Percentiles rank a stretch among this genome's conserved stretches.
These are phyloP conservation scores for Phytopythium montanum DNA, from an alignment of 352 stramenopile genomes.

Conservation along the genomic window DNA sequence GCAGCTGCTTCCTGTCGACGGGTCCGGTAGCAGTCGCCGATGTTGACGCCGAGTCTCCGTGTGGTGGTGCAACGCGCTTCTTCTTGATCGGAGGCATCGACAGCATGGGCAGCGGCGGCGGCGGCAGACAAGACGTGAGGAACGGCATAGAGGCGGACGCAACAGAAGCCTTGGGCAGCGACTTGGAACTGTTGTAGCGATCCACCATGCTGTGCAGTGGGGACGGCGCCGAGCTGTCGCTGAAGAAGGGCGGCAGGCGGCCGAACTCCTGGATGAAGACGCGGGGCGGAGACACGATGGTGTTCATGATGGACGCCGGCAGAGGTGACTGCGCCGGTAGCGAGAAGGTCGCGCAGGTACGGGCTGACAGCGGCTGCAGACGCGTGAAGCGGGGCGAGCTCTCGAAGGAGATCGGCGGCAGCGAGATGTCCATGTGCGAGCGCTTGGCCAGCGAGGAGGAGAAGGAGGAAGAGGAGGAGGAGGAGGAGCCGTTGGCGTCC, in stretches of 20 bases:
- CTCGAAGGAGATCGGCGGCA: constrained; percentile 71
- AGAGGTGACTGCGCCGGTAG: constrained; percentile 33
- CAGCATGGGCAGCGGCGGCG: constrained; percentile 59
- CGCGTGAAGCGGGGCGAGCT: constrained; percentile 51
- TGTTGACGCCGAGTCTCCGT: constrained; percentile 7
- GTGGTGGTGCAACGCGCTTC: constrained; percentile 25
- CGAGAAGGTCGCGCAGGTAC: constrained; percentile 35
- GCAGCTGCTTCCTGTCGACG: constrained; percentile 56
- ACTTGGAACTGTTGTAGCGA: constrained; percentile 4
- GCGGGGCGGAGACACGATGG: constrained; percentile 67
- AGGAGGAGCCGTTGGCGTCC: constrained; percentile 10
- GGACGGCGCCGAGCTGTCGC: constrained; percentile 25
- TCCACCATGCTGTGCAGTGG: constrained; percentile 17
- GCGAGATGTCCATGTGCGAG: constrained; percentile 58
- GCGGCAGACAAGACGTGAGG: constrained; percentile 53
- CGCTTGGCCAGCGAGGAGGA: constrained; percentile 34
- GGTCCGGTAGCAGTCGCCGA: constrained; percentile 11
- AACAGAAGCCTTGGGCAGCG: constrained; percentile 8
- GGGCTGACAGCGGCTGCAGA: constrained; percentile 53
- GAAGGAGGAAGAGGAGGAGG: constrained; percentile 14
- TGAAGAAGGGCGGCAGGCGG: constrained; percentile 60
- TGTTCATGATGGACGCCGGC: constrained; percentile 53
- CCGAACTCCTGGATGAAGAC: constrained; percentile 80
- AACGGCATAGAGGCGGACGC: constrained; percentile 26
- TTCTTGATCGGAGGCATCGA: constrained; percentile 78